These are phyloP conservation scores for Copromyces sp. DNA, from an alignment of 495 filamentous ascomycete species.

Conservation along the genomic window DNA sequence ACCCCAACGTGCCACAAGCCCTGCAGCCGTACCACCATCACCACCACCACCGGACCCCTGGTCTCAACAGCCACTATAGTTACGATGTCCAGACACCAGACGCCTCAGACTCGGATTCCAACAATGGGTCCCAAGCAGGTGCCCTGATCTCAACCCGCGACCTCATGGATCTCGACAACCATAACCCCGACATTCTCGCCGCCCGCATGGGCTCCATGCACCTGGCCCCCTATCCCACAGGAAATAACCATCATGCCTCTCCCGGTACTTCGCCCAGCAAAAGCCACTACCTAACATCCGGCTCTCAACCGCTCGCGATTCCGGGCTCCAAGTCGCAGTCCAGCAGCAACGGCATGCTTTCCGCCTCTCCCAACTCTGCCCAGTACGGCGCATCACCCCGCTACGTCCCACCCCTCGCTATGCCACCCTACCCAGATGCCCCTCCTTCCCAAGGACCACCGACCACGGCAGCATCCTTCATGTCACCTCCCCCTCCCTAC, in stretches of 20 bases:
- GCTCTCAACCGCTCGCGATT: constrained; percentile 12
- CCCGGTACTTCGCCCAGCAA: constrained; percentile 23
- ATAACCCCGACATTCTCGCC: constrained; percentile 18
- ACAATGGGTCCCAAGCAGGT: constrained; percentile 9
- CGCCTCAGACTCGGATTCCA: constrained; percentile 17
- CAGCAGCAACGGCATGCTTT: constrained; percentile 6
- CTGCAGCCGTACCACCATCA: constrained; percentile 3
- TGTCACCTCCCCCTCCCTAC: constrained; percentile 17
- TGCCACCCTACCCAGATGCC: constrained; percentile 8
- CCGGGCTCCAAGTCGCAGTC: constrained; percentile 5
- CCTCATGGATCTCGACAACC: constrained; percentile 30
- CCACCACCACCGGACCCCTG: constrained; percentile 9
- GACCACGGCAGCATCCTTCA: constrained; percentile 5
- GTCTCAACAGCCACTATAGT: constrained; percentile 14
- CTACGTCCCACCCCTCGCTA: constrained; percentile 18
- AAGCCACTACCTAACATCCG: constrained; percentile 11
- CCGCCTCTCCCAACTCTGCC: not conserved
- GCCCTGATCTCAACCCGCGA: constrained; percentile 37
- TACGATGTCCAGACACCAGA: constrained; percentile 28
- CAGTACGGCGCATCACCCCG: constrained; percentile 16
- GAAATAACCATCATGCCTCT: constrained; percentile 17
- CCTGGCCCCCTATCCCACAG: constrained; percentile 10
- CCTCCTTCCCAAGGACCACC: constrained; percentile 14
- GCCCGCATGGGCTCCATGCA: constrained; percentile 24
- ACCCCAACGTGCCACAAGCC: constrained; percentile 4